phyloP scores from a whole-genome alignment of 1,284 basidiomycete species.

The Apiotrichum porosum region DNA sequence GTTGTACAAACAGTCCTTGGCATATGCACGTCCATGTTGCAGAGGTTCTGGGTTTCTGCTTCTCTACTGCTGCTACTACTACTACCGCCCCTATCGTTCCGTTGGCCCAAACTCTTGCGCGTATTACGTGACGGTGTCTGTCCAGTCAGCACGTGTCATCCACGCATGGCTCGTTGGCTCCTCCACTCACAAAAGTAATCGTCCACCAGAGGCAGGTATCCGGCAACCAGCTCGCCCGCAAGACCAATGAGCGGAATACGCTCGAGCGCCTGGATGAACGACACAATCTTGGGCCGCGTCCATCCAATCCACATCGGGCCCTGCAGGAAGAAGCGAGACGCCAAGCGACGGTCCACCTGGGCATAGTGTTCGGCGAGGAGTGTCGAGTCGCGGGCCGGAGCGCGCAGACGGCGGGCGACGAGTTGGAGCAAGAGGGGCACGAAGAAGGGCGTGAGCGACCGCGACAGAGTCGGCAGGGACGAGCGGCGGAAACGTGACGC shows the following conservation, averaged over 20 bases:
- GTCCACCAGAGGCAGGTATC: slow-evolving; percentile 90
- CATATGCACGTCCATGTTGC: slow-evolving; percentile 3
- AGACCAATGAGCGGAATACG: slow-evolving; percentile 68
- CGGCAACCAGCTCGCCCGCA: slow-evolving; percentile 69
- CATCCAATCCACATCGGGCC: slow-evolving; percentile 83
- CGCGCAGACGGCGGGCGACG: slow-evolving; percentile 32
- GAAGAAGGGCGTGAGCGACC: slow-evolving; percentile 33
- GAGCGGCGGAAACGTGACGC: slow-evolving; percentile 18
- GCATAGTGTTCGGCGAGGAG: slow-evolving; percentile 61
- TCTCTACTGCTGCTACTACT: background rate
- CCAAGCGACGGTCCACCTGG: slow-evolving; percentile 69
- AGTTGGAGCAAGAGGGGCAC: slow-evolving; percentile 34
- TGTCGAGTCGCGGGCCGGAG: slow-evolving; percentile 15
- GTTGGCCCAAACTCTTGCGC: background rate
- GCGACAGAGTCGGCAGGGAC: slow-evolving; percentile 39
- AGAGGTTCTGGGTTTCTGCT: background rate
- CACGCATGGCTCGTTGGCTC: no score
- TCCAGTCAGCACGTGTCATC: no score
- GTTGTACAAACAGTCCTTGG: slow-evolving; percentile 13
- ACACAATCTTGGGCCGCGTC: slow-evolving; percentile 73
- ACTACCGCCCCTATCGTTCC: background rate
- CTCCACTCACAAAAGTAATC: slow-evolving; percentile 96
- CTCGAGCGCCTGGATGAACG: slow-evolving; percentile 57
- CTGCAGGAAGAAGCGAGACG: slow-evolving; percentile 74
- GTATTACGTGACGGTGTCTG: slow-evolving; percentile 9